phyloP scores from a whole-genome alignment of 495 filamentous ascomycete species.

The Penicillium longicatenatum region DNA sequence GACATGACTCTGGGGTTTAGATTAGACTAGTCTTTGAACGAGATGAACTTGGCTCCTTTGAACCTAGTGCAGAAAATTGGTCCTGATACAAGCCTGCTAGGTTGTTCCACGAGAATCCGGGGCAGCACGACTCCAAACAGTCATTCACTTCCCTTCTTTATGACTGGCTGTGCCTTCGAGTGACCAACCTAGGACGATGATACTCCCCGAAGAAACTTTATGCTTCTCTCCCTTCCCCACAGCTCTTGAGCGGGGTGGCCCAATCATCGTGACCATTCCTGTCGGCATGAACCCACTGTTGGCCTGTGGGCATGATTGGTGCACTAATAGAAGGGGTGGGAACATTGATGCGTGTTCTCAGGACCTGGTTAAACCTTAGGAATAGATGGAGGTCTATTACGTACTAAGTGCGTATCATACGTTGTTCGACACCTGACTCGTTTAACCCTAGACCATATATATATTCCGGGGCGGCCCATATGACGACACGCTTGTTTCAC shows the following conservation, averaged over 20 bases:
- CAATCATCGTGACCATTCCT: constrained; percentile 10
- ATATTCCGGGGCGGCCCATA: not conserved
- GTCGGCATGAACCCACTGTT: constrained; percentile 20
- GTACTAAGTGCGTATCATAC: constrained; percentile 7
- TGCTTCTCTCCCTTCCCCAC: constrained; percentile 16
- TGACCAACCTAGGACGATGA: constrained; percentile 9
- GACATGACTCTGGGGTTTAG: not conserved
- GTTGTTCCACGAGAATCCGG: constrained; percentile 2
- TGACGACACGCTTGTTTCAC: not conserved
- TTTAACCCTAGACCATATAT: not conserved
- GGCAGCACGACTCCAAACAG: not conserved
- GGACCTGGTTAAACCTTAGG: not conserved
- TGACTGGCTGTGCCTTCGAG: constrained; percentile 15
- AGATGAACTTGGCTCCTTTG: not conserved
- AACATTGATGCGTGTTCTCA: not conserved
- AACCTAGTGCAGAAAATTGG: not conserved
- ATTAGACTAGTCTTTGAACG: not conserved
- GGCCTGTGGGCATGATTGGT: constrained; percentile 3
- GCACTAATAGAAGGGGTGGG: not conserved
- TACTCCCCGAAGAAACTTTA: constrained; percentile 33
- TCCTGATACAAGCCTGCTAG: not conserved
- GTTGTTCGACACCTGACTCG: not conserved
- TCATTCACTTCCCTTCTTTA: not conserved
- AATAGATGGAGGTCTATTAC: constrained; percentile 14
- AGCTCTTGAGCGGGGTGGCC: not conserved